Conservation (phyloP, 257 asterid species). For the Nicotiana attenuata region DNA sequence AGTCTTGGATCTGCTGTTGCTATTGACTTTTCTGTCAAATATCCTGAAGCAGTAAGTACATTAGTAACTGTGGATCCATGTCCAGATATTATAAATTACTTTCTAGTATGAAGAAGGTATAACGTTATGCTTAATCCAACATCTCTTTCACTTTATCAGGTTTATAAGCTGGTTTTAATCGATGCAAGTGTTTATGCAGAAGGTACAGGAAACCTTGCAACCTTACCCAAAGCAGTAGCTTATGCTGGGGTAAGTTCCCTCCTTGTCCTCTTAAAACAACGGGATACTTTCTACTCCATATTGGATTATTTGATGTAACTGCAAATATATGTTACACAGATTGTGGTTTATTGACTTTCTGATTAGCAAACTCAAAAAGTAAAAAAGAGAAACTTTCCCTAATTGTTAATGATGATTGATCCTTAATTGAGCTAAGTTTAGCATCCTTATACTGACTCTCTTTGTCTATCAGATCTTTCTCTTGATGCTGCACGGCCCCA, state of each 20-base stretch:
- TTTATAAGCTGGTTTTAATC: constrained; percentile 73
- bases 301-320: background rate
- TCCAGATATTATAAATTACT: background rate
- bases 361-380: background rate
- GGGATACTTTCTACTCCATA: background rate
- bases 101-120: background rate
- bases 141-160: constrained; percentile 40
- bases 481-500: background rate
- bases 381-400: background rate
- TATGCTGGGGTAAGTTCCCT: constrained; percentile 70
- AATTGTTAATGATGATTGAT: background rate
- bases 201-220: constrained; percentile 89
- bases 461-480: background rate
- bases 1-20: constrained; percentile 97
- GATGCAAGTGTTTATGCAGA: constrained; percentile 96
- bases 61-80: constrained; percentile 1
- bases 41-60: constrained; percentile 78
- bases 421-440: background rate
- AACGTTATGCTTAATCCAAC: background rate
- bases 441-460: background rate
- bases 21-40: constrained; percentile 58
- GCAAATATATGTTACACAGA: background rate
- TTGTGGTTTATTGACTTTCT: constrained; percentile 7
- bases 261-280: background rate
- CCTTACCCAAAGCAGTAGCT: constrained; percentile 63